Base-by-base conservation (phyloP, 345 rosid species). In the Pugionium dolabratum region DNA sequence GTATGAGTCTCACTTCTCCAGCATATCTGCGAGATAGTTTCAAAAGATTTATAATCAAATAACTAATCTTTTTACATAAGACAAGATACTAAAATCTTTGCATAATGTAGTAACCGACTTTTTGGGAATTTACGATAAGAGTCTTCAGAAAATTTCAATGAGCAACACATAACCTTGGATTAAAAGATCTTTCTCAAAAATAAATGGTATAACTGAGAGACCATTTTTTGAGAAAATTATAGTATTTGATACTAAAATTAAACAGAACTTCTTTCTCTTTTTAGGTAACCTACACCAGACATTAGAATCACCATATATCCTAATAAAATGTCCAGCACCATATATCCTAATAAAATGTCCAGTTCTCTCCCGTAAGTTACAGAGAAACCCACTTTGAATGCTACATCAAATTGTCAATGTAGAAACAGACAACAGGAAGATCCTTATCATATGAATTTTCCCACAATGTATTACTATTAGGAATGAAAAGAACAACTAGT, bases 1-100 rank as follows among this genome's bases (percentile, higher is more conserved):
- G 4, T 32, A 90, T 84, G 70, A 94, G 72, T 28, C 84, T 77
- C 45, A 84, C 88, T 78, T 85, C 96, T 72, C 99, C 99, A 0
- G 97, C 96, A 57, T 59, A 64, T 76, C 99, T 93, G 85, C 51
- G 78, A 70, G 60, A 46, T 42, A 57, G 26, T 40, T 72, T 72
- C 53, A 64, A 27, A 64, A 27, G 27, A 49, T 5, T 27, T 3
- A 8, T 33, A 47, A 43, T 5, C 36, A 39, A 54, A 10, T 6
- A 54, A 30, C 6, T 36, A 42, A 18, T 26, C 9, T 5, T 18
- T 9, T 7, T 11, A 51, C 42, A 36, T n/a, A 54, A 27, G 1
- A 29, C 34, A 61, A 32, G 36, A 57, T 25, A 37, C 44, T 8
- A 40, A 47, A 59, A 8, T 62, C 32, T 18, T 53, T 35, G 68